These are phyloP conservation scores for Talaromyces sp. DNA, from an alignment of 2,329 filamentous ascomycete genomes.

Conservation along the genomic window DNA sequence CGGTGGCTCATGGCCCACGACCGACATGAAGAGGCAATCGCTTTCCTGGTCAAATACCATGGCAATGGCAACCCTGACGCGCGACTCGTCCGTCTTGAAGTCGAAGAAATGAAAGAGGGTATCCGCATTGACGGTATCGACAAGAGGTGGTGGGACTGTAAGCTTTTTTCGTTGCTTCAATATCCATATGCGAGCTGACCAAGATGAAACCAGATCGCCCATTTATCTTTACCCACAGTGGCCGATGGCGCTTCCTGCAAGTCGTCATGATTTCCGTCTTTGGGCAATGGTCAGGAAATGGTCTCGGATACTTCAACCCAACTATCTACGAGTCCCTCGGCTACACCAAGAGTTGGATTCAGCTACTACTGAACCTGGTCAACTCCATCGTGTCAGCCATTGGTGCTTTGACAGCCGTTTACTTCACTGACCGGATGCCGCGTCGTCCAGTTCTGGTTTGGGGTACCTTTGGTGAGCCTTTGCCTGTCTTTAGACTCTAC, in stretches of 20 bases:
- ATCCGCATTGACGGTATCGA: conserved; percentile 45
- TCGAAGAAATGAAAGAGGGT: conserved; percentile 38
- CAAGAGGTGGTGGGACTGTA: conserved; percentile 46
- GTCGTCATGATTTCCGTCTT: conserved; percentile 50
- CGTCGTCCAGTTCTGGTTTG: conserved; percentile 44
- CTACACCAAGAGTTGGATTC: conserved; percentile 24
- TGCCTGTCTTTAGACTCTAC: background rate
- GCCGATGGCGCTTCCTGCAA: conserved; percentile 46
- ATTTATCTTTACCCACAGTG: conserved; percentile 40
- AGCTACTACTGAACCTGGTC: conserved; percentile 46
- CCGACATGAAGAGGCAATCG: conserved; percentile 53
- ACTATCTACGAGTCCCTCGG: conserved; percentile 37
- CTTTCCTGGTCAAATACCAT: conserved; percentile 59
- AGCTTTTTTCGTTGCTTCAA: conserved; percentile 13
- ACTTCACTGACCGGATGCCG: conserved; percentile 42
- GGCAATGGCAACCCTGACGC: conserved; percentile 56
- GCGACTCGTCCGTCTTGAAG: conserved; percentile 39
- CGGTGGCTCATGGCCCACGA: conserved; percentile 38
- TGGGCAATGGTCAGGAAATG: conserved; percentile 49
- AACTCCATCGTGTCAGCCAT: conserved; percentile 44
- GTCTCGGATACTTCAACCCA: conserved; percentile 49
- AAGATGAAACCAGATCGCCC: conserved; percentile 33
- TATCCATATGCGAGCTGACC: background rate
- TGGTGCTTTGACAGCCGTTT: conserved; percentile 42
- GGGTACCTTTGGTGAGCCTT: conserved; percentile 33